Evolutionary conservation across 768 basidiomycete genomes (phyloP), one percentile per base, ranked within the genome.

Genomic region (Pleurotus sapidus): DNA sequence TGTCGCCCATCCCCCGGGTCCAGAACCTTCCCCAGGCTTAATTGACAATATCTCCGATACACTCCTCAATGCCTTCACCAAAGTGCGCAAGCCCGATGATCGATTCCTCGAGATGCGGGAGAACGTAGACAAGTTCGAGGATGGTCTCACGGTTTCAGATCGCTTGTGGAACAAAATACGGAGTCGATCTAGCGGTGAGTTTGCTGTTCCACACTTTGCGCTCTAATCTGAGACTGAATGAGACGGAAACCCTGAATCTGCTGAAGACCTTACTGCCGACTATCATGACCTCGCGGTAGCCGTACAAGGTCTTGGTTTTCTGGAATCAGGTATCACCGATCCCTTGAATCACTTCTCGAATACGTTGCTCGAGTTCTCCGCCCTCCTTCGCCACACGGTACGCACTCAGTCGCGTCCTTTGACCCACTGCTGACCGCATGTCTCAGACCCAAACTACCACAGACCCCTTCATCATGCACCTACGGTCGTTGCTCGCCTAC

Each of bases 291-390:
- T 98, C 61, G 95, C 97, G 45, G 91, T 95, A 60, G 90, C 93
- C 43, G 93, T 97, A 47, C 96, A 98, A 70, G 96, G 95, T 50
- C 83, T 99, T 59, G 97, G 96, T 63, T 98, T 98, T 75, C 82
- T 99, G 61, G 97, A 99, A 72, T 93, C 92, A 61, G 97, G 97
- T 39, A 99, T 99, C 62, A 99, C 97, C 46, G 97, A 99, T 66
- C 95, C 94, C 1, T 76, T 99, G 63, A 96, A 96, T 67, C 89
- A 96, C 68, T 98, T 98, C 64, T 97, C 96, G 27, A 95, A 96
- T 68, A 95, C 94, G 1, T 78, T 99, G 55, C 80, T 98, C 38
- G 95, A 98, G 70, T 98, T 98, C 68, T 97, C 95, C 2, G 89
- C 93, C 0, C 73, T 96, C 18, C 71, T 95, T 39, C 87, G 93